A percentile compares a stretch with the other conserved stretches of the same genome.
These are phyloP conservation scores for Corniculantispora saksenae DNA, from an alignment of 2,329 filamentous ascomycete species.

Conservation along the genomic window DNA sequence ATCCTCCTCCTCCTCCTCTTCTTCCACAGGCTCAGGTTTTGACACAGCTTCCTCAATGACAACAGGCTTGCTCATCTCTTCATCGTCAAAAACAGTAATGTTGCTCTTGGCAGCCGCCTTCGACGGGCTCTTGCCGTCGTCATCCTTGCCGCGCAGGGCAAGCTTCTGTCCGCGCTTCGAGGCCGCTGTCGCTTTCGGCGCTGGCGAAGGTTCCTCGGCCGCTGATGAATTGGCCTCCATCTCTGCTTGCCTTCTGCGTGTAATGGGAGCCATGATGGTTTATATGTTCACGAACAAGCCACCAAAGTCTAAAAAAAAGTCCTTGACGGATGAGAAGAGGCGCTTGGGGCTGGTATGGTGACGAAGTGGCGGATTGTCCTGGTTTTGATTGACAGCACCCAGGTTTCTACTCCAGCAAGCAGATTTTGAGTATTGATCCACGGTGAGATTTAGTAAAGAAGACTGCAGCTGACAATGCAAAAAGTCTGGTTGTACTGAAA, in stretches of 20 bases:
- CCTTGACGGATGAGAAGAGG: not conserved
- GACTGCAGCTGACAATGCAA: too few relatives aligned
- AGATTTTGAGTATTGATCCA: not conserved
- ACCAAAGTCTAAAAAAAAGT: not conserved
- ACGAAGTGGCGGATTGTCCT: not conserved
- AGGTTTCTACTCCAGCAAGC: not conserved
- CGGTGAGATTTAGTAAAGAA: too few relatives aligned
- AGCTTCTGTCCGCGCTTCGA: constrained; percentile 32
- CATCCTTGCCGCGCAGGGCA: constrained; percentile 35
- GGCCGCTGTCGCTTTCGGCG: constrained; percentile 21
- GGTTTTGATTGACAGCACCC: not conserved
- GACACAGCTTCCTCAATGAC: constrained; percentile 19
- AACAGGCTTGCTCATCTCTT: constrained; percentile 28
- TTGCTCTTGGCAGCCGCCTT: constrained; percentile 21
- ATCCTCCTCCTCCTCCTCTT: constrained; percentile 41
- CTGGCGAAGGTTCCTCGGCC: constrained; percentile 17
- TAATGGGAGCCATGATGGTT: constrained; percentile 14
- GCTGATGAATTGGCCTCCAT: constrained; percentile 23
- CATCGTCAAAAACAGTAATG: constrained; percentile 39
- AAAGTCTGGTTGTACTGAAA: not conserved
- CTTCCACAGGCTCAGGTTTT: constrained; percentile 24
- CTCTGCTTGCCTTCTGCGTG: constrained; percentile 17
- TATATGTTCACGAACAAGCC: not conserved
- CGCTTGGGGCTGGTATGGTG: not conserved
- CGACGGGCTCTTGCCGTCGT: not conserved